Percentiles rank a stretch among this genome's conserved stretches.
Evolutionary conservation across 1,139 yeast species (phyloP).

Genomic region (Geotrichum australiense): DNA sequence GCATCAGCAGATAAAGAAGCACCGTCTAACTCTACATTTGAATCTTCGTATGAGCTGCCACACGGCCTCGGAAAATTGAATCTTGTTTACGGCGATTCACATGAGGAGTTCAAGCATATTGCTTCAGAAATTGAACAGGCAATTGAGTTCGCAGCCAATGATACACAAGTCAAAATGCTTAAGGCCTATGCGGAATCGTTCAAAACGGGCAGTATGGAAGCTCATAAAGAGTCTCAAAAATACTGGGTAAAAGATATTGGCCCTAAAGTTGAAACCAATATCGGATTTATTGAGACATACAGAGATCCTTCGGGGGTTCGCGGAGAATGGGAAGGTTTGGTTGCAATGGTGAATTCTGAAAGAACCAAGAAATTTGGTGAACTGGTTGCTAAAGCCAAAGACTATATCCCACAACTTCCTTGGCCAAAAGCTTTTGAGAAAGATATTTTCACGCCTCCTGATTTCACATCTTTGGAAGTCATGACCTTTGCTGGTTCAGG

Average conservation of each 20-base stretch:
- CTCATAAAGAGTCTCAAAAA: conserved; percentile 77
- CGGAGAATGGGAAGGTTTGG: conserved; percentile 92
- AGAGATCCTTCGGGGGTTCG: conserved; percentile 88
- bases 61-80: conserved; percentile 40
- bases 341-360: conserved; percentile 86
- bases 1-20: conserved; percentile 28
- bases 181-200: conserved; percentile 62
- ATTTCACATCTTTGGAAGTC: conserved; percentile 83
- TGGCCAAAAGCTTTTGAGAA: conserved; percentile 74
- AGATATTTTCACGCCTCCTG: conserved; percentile 84
- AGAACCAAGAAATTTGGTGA: conserved; percentile 72
- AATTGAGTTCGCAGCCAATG: conserved; percentile 59
- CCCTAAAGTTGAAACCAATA: conserved; percentile 76
- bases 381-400: conserved; percentile 60
- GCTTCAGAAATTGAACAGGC: conserved; percentile 54
- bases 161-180: conserved; percentile 60
- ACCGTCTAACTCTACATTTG: conserved; percentile 24
- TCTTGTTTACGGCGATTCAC: conserved; percentile 64
- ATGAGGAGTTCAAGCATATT: conserved; percentile 53
- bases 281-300: conserved; percentile 88
- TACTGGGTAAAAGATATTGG: conserved; percentile 84
- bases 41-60: conserved; percentile 22
- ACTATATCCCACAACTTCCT: conserved; percentile 61
- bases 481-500: conserved; percentile 86
- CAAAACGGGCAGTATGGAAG: conserved; percentile 73